A percentile compares a stretch with the other conserved stretches of the same genome.
These are phyloP conservation scores for Suhomyces maxii DNA, from an alignment of 1,139 yeast species.

Conservation along the genomic window DNA sequence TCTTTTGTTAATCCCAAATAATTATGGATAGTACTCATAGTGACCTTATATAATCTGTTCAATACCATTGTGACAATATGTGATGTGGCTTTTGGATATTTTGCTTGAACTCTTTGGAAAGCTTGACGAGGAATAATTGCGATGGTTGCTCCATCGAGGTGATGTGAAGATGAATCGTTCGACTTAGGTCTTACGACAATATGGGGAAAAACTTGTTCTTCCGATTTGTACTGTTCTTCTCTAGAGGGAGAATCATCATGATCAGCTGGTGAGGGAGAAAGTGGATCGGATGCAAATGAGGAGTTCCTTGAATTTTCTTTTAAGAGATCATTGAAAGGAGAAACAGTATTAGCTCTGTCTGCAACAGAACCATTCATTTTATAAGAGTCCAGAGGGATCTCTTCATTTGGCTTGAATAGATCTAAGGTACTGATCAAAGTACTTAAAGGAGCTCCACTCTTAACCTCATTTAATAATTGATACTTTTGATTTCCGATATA, in stretches of 20 bases:
- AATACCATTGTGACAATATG: slow-evolving; percentile 93
- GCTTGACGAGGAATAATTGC: slow-evolving; percentile 90
- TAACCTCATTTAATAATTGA: slow-evolving; percentile 79
- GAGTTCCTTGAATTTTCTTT: slow-evolving; percentile 8
- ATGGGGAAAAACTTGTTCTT: slow-evolving; percentile 31
- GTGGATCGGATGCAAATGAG: not conserved
- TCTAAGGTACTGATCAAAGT: slow-evolving; percentile 80
- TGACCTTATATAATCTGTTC: slow-evolving; percentile 83
- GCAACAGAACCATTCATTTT: slow-evolving; percentile 17
- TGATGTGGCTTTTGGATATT: slow-evolving; percentile 86
- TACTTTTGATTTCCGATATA: slow-evolving; percentile 55
- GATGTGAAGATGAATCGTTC: slow-evolving; percentile 7
- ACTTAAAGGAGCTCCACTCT: slow-evolving; percentile 82
- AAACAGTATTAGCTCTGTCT: slow-evolving; percentile 1
- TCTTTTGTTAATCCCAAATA: slow-evolving; percentile 85
- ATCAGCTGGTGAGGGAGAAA: slow-evolving; percentile 2
- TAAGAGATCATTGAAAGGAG: slow-evolving; percentile 15
- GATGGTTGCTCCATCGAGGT: slow-evolving; percentile 61
- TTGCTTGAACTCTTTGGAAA: slow-evolving; percentile 67
- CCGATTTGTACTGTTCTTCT: not conserved
- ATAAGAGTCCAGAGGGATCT: not conserved
- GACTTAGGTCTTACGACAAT: slow-evolving; percentile 61
- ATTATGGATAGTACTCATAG: slow-evolving; percentile 84
- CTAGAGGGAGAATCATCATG: not conserved
- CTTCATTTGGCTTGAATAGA: slow-evolving; percentile 33